Base-by-base conservation (phyloP, 2,329 filamentous ascomycete species). In the Ceratocystis colombiana region DNA sequence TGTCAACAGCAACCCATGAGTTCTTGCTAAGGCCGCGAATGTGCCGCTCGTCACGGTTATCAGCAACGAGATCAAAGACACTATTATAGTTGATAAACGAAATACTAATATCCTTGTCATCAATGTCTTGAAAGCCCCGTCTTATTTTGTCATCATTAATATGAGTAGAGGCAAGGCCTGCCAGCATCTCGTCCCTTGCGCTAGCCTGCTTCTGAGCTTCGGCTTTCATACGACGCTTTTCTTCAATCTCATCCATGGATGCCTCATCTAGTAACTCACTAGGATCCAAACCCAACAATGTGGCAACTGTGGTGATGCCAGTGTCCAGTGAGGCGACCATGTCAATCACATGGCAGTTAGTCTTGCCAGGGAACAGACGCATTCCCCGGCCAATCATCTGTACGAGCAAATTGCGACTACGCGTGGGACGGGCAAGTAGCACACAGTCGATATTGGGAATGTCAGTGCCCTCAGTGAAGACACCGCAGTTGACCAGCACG, bases 301-400 rank as follows among this genome's bases (percentile, higher is more conserved):
- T 96, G 0, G 94, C 93, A 0, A 90, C 91, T 0, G 91, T 95
- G 2, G 96, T 83, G 64, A 99, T 89, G 3, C 94, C 94, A 0
- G 86, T 88, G 64, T 86, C 85, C 25, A 97, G 78, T 46, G 86
- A 90, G 0, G 92, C 88, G 0, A 97, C 94, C 85, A 99, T 91
- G 75, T 99, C 94, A 72, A 99, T 95, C 68, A 99, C 81, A 74
- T 97, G 94, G 71, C 94, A 99, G 72, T 97, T 84, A 48, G 86
- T 78, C 75, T 99, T 99, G 12, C 83, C 88, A 0, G 86, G 79
- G 73, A 90, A 82, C 48, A 96, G 77, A 53, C 94, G 85, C 84
- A 99, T 89, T 3, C 94, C 94, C 71, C 94, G 84, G 0, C 94
- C 94, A 69, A 99, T 96, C 94, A 99, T 99, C 75, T 99, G 94